Conservation (phyloP, 805 yeast genomes). For the Blastobotrys attinorum region DNA sequence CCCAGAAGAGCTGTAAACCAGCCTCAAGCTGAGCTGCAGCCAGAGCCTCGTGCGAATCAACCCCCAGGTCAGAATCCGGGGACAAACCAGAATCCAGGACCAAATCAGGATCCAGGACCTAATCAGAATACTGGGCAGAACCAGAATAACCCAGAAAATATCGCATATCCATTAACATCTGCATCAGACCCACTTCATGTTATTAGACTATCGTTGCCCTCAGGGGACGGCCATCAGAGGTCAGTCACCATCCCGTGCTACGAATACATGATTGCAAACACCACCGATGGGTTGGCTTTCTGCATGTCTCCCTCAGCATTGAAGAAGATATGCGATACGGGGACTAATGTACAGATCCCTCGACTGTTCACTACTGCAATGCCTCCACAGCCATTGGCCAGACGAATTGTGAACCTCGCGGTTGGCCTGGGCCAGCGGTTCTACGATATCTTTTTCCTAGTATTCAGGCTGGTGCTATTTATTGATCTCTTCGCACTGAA, state of each 20-base stretch:
- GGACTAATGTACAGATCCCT: neutral
- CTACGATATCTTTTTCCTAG: neutral
- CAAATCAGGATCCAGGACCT: no score
- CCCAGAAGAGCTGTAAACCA: no score
- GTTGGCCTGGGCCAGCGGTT: neutral
- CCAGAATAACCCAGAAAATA: no score
- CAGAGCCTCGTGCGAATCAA: no score
- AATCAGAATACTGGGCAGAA: no score
- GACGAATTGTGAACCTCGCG: neutral
- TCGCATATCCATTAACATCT: no score
- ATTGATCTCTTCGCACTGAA: neutral
- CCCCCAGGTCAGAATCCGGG: no score
- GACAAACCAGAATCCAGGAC: no score
- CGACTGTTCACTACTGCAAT: neutral
- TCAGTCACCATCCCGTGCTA: conserved; percentile 7
- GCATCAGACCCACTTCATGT: conserved; percentile 1
- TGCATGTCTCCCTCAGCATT: conserved; percentile 6
- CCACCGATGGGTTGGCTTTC: conserved; percentile 1
- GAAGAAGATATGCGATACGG: neutral
- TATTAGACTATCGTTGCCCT: conserved; percentile 1
- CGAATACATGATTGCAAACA: conserved; percentile 8
- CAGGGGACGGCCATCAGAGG: neutral
- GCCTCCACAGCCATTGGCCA: neutral
- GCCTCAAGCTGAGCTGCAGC: no score
- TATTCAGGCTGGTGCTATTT: neutral